Base-by-base conservation (phyloP, 306 rosid genomes). In the Pyrus betulifolia region DNA sequence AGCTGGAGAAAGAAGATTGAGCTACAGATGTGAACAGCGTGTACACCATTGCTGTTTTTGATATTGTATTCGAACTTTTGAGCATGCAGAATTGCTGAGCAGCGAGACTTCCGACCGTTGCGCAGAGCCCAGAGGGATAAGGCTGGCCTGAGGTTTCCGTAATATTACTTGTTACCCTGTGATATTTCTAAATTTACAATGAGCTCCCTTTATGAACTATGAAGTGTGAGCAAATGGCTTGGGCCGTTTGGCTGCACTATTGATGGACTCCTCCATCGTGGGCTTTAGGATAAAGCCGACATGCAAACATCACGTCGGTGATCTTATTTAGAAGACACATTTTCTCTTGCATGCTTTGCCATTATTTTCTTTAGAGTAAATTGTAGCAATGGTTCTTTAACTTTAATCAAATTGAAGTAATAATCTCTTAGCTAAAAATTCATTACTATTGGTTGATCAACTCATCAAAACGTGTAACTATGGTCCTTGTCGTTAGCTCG, bases 1-100 rank as follows among this genome's bases (percentile, higher is more conserved):
- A 72, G 57, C 31, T 64, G 66, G 81, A 81, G 63, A 80, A 21
- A 7, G 84, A 75, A 64, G 87, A 81, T 13, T 84, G 88, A 79
- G 85, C 78, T 57, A 73, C 21, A 19, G 60, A 71, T 13, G 82
- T 54, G 76, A 77, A 77, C 4, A 72, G 35, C 62, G 75, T 28
- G 23, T 69, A 77, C 42, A 74, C 79, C 85, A 82, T 82, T 66
- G 66, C 51, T 52, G 57, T 55, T 30, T 33, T 62, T 14, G 18
- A 27, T 25, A 73, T 5, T 18, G 77, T n/a, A n/a, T 40, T 42
- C 4, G 57, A 66, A 66, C 21, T n/a, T 60, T 27, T 62, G 31
- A 42, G 70, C 70, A 21, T 35, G 49, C 70, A 66, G 11, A 31
- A 15, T 1, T 61, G 38, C 33, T 8, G 69, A 30, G 17, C 21